Conservation (phyloP, 805 yeast species). For the Candida hungchunana region DNA sequence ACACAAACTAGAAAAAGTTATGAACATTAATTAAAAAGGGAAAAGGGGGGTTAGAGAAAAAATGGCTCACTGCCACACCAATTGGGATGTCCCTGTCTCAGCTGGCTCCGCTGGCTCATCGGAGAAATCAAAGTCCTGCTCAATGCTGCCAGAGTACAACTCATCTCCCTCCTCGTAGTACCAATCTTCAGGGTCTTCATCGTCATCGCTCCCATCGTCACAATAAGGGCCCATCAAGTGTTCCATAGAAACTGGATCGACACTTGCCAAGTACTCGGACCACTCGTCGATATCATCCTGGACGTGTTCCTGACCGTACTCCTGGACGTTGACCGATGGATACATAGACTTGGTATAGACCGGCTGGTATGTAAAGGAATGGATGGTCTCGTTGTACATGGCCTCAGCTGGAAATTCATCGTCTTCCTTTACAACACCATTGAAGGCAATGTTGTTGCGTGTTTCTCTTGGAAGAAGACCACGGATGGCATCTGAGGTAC, state of each 20-base stretch:
- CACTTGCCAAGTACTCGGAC: conserved; percentile 7
- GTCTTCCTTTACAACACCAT: conserved; percentile 31
- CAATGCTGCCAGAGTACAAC: too few relatives aligned
- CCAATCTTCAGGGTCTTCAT: neutral
- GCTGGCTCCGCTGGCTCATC: too few relatives aligned
- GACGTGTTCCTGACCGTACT: conserved; percentile 1
- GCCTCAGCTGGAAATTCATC: conserved; percentile 20
- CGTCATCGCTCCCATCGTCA: conserved; percentile 3
- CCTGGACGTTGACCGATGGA: neutral
- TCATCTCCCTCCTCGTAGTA: too few relatives aligned
- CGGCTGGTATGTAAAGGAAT: conserved; percentile 1
- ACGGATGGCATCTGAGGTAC: conserved; percentile 43
- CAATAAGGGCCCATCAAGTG: neutral
- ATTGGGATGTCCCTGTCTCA: too few relatives aligned
- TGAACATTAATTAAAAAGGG: too few relatives aligned
- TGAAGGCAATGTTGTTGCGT: conserved; percentile 53
- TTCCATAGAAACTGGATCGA: conserved; percentile 1
- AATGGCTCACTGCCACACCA: too few relatives aligned
- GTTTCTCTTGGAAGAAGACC: conserved; percentile 48
- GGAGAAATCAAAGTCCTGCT: too few relatives aligned
- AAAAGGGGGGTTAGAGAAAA: too few relatives aligned
- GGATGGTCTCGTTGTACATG: conserved; percentile 8
- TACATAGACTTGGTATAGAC: neutral
- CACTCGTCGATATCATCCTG: conserved; percentile 11
- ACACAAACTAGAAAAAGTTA: too few relatives aligned